Evolutionary conservation across 2,329 filamentous ascomycete genomes (phyloP).

Genomic region (Pyrenochaeta sp.): DNA sequence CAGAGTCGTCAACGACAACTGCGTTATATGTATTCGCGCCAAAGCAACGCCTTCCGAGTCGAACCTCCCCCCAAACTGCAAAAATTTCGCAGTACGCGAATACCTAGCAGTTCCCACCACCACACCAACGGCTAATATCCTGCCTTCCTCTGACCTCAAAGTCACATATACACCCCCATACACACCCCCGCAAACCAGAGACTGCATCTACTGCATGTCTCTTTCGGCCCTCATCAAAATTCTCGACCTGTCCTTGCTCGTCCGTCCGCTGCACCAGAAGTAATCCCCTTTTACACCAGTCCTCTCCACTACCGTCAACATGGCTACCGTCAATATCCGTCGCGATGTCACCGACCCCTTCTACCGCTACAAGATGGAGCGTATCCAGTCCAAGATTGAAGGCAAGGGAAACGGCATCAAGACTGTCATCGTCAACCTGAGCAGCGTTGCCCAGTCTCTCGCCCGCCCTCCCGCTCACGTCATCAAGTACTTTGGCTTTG

Average conservation of each 20-base stretch:
- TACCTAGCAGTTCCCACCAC: constrained; percentile 88
- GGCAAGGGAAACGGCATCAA: constrained; percentile 99
- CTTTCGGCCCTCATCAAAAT: constrained; percentile 64
- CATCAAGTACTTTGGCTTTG: constrained; percentile 99
- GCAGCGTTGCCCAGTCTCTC: constrained; percentile 89
- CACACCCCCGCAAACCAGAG: constrained; percentile 24
- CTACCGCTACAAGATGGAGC: constrained; percentile 99
- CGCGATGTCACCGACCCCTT: constrained; percentile 96
- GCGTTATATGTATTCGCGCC: constrained; percentile 99
- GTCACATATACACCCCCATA: constrained; percentile 49
- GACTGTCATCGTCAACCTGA: constrained; percentile 95
- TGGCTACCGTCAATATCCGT: constrained; percentile 98
- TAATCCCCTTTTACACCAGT: constrained; percentile 40
- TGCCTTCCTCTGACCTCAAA: constrained; percentile 46
- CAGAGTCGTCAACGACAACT: constrained; percentile 45
- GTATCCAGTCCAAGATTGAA: constrained; percentile 97
- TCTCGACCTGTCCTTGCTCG: constrained; percentile 42
- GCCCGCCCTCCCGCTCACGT: constrained; percentile 92
- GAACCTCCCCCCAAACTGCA: constrained; percentile 94
- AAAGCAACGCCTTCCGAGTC: constrained; percentile 93
- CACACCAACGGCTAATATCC: constrained; percentile 88
- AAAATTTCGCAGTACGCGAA: constrained; percentile 94
- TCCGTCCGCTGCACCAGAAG: constrained; percentile 39
- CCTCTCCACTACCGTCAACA: constrained; percentile 66
- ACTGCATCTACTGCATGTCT: constrained; percentile 67